Evolutionary conservation across 2,329 filamentous ascomycete species (phyloP).

Genomic region (Aspergillus sp.): DNA sequence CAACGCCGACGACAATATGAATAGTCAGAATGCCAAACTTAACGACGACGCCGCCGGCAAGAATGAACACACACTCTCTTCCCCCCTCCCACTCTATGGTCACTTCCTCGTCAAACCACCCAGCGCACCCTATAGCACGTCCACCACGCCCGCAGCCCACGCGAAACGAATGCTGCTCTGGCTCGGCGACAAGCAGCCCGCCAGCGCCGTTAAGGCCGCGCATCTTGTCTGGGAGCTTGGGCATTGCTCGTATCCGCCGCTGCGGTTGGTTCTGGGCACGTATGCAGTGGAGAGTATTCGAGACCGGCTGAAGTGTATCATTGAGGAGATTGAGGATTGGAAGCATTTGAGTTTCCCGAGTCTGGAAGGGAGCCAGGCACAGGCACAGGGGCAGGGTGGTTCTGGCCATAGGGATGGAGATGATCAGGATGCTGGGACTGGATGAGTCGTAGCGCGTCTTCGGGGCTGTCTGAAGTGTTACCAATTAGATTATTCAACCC

Average conservation of each 20-base stretch:
- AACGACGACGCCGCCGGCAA: conserved; percentile 2
- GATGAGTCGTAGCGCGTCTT: no score
- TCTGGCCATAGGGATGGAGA: not conserved
- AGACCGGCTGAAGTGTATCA: conserved; percentile 79
- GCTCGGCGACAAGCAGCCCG: conserved; percentile 86
- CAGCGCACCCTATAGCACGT: conserved; percentile 68
- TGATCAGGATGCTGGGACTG: not conserved
- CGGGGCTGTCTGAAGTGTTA: no score
- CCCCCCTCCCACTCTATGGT: conserved; percentile 69
- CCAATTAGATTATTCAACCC: no score
- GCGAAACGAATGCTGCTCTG: conserved; percentile 88
- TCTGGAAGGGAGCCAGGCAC: conserved; percentile 20
- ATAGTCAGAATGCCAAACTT: no score
- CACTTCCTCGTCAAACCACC: conserved; percentile 86
- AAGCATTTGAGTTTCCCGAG: conserved; percentile 67
- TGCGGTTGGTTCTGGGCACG: conserved; percentile 77
- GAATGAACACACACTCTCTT: conserved; percentile 25
- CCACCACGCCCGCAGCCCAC: conserved; percentile 77
- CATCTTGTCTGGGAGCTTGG: conserved; percentile 91
- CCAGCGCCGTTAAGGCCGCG: conserved; percentile 83
- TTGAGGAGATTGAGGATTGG: conserved; percentile 92
- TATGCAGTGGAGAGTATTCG: conserved; percentile 95
- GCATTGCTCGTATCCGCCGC: conserved; percentile 87
- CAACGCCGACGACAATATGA: conserved; percentile 1
- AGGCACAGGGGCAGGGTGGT: not conserved